These are phyloP conservation scores for Artemisia annua DNA, from an alignment of 129 eudicot species.

Conservation along the genomic window DNA sequence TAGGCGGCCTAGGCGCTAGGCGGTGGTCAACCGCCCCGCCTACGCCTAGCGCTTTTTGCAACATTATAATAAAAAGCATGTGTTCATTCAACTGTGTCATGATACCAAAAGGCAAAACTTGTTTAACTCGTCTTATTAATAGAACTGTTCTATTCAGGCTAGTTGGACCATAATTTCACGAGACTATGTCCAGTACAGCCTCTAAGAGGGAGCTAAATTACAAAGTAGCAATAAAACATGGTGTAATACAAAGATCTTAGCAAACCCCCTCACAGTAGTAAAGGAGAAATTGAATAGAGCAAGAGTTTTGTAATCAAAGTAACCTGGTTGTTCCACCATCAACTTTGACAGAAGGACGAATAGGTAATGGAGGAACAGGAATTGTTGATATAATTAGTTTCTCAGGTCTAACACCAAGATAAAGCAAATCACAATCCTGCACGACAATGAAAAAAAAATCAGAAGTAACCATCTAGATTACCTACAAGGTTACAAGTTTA, in stretches of 20 bases:
- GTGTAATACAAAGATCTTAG: not conserved
- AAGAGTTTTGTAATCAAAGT: constrained; percentile 7
- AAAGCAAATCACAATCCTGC: constrained; percentile 97
- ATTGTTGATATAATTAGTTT: constrained; percentile 73
- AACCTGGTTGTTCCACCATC: constrained; percentile 90
- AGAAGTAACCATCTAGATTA: not conserved
- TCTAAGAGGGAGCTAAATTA: no score
- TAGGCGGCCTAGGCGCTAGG: no score
- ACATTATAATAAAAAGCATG: no score
- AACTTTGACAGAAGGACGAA: constrained; percentile 92
- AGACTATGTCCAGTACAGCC: no score
- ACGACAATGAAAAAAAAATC: constrained; percentile 9
- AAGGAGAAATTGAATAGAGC: not conserved
- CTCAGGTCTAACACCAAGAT: constrained; percentile 86
- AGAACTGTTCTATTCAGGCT: not conserved
- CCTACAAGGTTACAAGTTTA: constrained; percentile 1
- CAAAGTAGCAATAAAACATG: not conserved
- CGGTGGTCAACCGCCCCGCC: no score
- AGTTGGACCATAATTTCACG: not conserved
- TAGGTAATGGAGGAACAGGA: constrained; percentile 81
- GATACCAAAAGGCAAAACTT: not conserved
- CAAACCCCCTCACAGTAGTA: not conserved
- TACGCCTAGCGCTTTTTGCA: no score
- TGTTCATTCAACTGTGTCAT: not conserved
- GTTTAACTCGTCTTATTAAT: not conserved